Percentiles rank a stretch among this genome's conserved stretches.
Evolutionary conservation across 129 eudicot genomes (phyloP).

Genomic region (Solidago caesia): DNA sequence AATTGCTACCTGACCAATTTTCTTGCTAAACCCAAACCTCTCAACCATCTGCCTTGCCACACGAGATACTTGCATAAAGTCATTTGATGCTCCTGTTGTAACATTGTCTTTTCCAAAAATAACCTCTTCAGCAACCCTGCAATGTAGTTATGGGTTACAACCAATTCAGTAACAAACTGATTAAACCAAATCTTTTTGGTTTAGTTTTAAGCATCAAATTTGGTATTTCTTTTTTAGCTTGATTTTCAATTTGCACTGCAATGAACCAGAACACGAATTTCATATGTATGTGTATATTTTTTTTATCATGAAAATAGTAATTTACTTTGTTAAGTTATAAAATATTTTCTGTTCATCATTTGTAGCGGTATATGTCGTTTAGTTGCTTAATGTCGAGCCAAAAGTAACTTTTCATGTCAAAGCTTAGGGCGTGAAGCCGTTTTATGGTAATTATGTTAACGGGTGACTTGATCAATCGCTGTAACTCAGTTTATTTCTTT

Average conservation of each 20-base stretch:
- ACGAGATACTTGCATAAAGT: constrained; percentile 97
- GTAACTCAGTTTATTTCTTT: no score
- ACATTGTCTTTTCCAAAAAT: constrained; percentile 85
- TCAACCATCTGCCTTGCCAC: constrained; percentile 98
- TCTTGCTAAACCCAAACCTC: constrained; percentile 97
- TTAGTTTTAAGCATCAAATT: background rate
- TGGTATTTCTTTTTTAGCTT: background rate
- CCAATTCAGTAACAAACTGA: background rate
- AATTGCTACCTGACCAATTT: constrained; percentile 86
- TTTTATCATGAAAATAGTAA: background rate
- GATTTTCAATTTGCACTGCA: background rate
- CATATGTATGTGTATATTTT: constrained; percentile 14
- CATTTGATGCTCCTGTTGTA: constrained; percentile 94
- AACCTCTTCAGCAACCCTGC: constrained; percentile 92
- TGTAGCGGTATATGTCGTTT: constrained; percentile 73
- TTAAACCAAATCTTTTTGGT: background rate
- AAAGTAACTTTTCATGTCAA: constrained; percentile 86
- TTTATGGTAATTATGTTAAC: constrained; percentile 2
- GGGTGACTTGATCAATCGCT: no score
- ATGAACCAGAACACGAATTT: background rate
- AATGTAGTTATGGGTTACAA: background rate
- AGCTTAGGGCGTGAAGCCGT: constrained; percentile 86
- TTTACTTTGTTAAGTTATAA: background rate
- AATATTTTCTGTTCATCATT: background rate
- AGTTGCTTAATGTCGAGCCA: constrained; percentile 91